These are phyloP conservation scores for Globisporangium paddicum DNA, from an alignment of 352 stramenopile species.

Conservation along the genomic window DNA sequence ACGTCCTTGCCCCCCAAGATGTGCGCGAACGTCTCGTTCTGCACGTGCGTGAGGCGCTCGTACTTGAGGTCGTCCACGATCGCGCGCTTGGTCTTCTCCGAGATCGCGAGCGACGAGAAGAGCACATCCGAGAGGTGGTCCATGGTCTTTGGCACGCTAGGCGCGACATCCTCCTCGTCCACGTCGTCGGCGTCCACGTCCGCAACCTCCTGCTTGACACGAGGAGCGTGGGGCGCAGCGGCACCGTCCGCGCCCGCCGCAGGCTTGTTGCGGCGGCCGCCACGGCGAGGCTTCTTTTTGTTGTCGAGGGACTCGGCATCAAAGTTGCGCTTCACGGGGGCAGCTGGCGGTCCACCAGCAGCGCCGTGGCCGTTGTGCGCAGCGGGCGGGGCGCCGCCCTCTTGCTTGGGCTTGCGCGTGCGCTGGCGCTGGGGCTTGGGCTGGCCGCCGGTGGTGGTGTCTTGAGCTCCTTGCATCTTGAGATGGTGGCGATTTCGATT, in stretches of 20 bases:
- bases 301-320: slow-evolving; percentile 5
- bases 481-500: slow-evolving; percentile 1
- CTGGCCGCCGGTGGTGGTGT: neutral
- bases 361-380: neutral
- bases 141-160: slow-evolving; percentile 9
- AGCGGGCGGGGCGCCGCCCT: neutral
- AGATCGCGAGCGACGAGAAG: slow-evolving; percentile 56
- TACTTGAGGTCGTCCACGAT: slow-evolving; percentile 85
- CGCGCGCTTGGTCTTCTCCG: slow-evolving; percentile 48
- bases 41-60: slow-evolving; percentile 86
- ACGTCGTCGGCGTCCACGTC: neutral
- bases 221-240: neutral
- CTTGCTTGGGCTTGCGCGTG: slow-evolving; percentile 9
- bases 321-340: slow-evolving; percentile 3
- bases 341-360: neutral
- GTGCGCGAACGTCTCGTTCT: slow-evolving; percentile 79
- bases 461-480: slow-evolving; percentile 8
- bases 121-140: slow-evolving; percentile 43
- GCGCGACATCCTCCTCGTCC: neutral
- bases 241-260: neutral
- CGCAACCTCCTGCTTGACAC: neutral
- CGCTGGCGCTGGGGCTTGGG: slow-evolving; percentile 5
- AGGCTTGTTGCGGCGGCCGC: slow-evolving; percentile 6
- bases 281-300: slow-evolving; percentile 9
- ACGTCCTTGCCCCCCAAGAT: slow-evolving; percentile 84